Percentiles rank a stretch among this genome's conserved stretches.
phyloP scores from a whole-genome alignment of 805 yeast species.

The Candida coleopterorum region DNA sequence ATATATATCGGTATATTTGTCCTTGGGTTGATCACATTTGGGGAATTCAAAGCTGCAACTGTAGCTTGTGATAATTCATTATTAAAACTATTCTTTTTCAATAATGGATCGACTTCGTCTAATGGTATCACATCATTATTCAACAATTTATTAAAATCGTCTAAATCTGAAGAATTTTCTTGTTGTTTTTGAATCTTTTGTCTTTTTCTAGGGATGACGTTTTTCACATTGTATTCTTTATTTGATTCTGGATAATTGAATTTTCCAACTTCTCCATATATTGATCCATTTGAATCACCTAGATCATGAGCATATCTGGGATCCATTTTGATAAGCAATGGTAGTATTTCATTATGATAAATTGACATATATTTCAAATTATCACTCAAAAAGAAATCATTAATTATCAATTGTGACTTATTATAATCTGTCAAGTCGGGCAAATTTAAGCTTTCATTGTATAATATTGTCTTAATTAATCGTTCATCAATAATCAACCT shows the following conservation, averaged over 20 bases:
- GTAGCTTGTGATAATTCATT: conserved; percentile 27
- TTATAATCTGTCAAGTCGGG: conserved; percentile 25
- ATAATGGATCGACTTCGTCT: conserved; percentile 23
- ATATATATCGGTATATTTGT: conserved; percentile 24
- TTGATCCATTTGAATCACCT: conserved; percentile 26
- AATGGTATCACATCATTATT: background rate
- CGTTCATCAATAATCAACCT: conserved; percentile 26
- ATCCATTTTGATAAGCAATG: conserved; percentile 25
- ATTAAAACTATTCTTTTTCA: conserved; percentile 22
- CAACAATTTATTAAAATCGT: background rate
- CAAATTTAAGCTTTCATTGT: conserved; percentile 25
- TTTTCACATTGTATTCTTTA: conserved; percentile 15
- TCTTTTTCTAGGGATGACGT: background rate
- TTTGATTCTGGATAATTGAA: conserved; percentile 28
- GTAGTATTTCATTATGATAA: conserved; percentile 34
- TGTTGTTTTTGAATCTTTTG: background rate
- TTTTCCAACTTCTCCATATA: conserved; percentile 28
- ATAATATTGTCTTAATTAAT: conserved; percentile 26
- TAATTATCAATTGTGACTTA: conserved; percentile 30
- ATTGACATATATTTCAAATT: conserved; percentile 31
- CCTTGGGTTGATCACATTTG: conserved; percentile 20
- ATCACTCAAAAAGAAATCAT: conserved; percentile 33
- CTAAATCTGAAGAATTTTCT: background rate
- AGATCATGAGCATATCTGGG: conserved; percentile 24
- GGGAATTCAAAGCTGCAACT: conserved; percentile 28